Percentiles rank a stretch among this genome's conserved stretches.
These are phyloP conservation scores for Leccinum aurantiacum DNA, from an alignment of 768 basidiomycete species.

Conservation along the genomic window DNA sequence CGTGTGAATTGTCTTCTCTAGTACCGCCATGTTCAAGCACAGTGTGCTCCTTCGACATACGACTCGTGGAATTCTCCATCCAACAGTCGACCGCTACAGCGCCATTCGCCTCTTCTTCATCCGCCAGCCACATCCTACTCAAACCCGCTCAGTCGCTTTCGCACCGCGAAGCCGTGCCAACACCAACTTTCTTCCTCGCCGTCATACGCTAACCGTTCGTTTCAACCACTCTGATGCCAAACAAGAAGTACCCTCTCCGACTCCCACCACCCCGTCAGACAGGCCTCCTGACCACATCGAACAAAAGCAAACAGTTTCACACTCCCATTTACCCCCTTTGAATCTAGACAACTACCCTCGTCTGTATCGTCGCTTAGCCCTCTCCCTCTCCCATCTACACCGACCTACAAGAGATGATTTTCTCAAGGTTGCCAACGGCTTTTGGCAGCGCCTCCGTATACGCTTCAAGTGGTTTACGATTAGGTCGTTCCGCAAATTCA, in stretches of 20 bases:
- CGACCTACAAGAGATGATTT: conserved; percentile 89
- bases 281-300: conserved; percentile 3
- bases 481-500: conserved; percentile 90
- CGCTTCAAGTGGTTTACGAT: conserved; percentile 99
- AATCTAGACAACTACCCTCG: conserved; percentile 70
- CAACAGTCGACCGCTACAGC: conserved; percentile 55
- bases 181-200: neutral
- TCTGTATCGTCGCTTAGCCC: conserved; percentile 78
- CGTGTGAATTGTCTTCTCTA: neutral
- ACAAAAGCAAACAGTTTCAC: conserved; percentile 10
- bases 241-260: conserved; percentile 1
- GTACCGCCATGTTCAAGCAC: conserved; percentile 17
- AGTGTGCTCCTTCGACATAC: conserved; percentile 24
- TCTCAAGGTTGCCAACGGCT: conserved; percentile 80
- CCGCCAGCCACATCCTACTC: conserved; percentile 22
- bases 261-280: conserved; percentile 4
- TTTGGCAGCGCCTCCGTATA: conserved; percentile 85
- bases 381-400: conserved; percentile 72
- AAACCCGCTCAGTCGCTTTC: neutral
- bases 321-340: conserved; percentile 28
- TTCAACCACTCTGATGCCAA: conserved; percentile 19
- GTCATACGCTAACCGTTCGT: conserved; percentile 4
- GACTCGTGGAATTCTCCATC: conserved; percentile 22
- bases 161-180: neutral
- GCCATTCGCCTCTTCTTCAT: conserved; percentile 61